Evolutionary conservation across 306 rosid species (phyloP), one percentile per base, ranked within the genome.

Genomic region (Medicago lupulina): DNA sequence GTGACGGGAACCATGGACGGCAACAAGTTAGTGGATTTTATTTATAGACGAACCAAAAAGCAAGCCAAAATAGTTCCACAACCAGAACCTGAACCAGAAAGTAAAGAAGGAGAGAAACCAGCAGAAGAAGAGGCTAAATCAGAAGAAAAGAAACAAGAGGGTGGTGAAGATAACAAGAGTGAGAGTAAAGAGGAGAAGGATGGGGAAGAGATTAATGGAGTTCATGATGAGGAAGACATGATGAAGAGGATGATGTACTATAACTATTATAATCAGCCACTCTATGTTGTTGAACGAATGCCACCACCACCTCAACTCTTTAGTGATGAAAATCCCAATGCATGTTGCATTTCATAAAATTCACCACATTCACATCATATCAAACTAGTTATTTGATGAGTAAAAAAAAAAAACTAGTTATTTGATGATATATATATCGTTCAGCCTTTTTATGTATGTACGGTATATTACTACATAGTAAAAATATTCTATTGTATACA

Each of bases 301-400:
- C 96, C 98, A 19, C 89, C 98, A 16, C 88, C 96, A 5, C 97
- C 96, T 73, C 98, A 91, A 83, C 85, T 93, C 7, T 91, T 91
- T 78, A 93, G 97, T 47, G 97, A 93, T 81, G 98, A 93, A 86
- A 93, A 93, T 74, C 96, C 98, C 0, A 93, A 91, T 77, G 98
- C 98, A 44, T 93, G 97, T 59, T 86, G 94, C 94, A 91, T 93
- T 80, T 82, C 91, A 43, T 93, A 63, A 79, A 79, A 64, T 57
- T 25, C 65, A 36, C 36, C 19, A 44, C 10, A 63, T 60, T 21
- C 54, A 67, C 13, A 28, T 28, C 4, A 28, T 28, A 28, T 28
- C 31, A 28, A 28, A 28, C 31, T 28, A 28, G 31, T 28, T 28
- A 28, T 9, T 69, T 69, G 6, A 14, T 77, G 58, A 57, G 34